Percentiles rank a stretch among this genome's conserved stretches.
Conservation (phyloP, 768 basidiomycete species). For the Boletus subparvulus region DNA sequence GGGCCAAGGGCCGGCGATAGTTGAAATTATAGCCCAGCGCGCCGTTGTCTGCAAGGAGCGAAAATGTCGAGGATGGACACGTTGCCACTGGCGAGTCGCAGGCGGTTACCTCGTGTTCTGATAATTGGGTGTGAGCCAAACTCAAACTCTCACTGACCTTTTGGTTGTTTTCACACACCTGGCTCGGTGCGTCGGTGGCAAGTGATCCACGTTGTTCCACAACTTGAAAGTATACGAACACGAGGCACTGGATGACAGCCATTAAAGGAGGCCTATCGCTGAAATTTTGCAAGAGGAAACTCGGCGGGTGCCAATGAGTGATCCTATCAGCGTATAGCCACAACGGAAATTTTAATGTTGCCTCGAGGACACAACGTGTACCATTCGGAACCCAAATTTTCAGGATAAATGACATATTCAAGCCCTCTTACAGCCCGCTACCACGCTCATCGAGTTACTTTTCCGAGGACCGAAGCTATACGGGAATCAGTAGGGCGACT, state of each 20-base stretch:
- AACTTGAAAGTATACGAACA: neutral
- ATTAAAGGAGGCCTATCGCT: neutral
- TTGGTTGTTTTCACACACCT: conserved; percentile 3
- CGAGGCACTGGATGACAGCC: neutral
- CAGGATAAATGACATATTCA: neutral
- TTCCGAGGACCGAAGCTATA: neutral
- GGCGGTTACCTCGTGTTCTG: conserved; percentile 20
- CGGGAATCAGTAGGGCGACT: neutral
- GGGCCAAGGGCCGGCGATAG: neutral
- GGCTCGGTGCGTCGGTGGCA: neutral
- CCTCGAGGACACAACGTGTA: conserved; percentile 27
- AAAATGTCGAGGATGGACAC: conserved; percentile 2
- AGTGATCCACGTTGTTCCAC: conserved; percentile 6
- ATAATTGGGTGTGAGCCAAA: neutral
- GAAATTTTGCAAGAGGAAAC: neutral
- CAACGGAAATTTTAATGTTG: neutral
- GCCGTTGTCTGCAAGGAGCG: conserved; percentile 1
- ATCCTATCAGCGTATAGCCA: conserved; percentile 15
- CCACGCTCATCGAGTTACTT: neutral
- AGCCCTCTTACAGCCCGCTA: neutral
- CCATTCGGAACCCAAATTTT: neutral
- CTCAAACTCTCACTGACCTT: conserved; percentile 1
- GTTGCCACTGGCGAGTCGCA: conserved; percentile 1
- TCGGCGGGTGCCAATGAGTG: neutral
- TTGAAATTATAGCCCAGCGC: conserved; percentile 2